These are phyloP conservation scores for Aspergillus egyptiacus DNA, from an alignment of 495 filamentous ascomycete genomes.

Conservation along the genomic window DNA sequence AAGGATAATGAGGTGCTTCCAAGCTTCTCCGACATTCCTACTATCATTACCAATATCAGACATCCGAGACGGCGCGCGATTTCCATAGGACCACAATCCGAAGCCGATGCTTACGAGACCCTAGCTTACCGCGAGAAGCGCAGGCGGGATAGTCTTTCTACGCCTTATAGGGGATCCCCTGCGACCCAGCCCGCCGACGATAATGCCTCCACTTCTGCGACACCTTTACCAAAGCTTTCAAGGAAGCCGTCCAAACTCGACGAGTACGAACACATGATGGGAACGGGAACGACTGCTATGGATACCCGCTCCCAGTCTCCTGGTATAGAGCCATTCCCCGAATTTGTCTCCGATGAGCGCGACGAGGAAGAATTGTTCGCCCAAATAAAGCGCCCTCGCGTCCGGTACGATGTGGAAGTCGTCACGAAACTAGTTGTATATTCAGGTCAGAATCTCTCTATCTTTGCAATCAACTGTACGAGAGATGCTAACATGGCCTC, in stretches of 20 bases:
- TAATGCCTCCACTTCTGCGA: constrained; percentile 4
- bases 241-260: constrained; percentile 43
- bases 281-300: constrained; percentile 41
- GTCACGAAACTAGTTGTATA: constrained; percentile 96
- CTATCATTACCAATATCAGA: constrained; percentile 68
- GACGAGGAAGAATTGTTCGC: constrained; percentile 81
- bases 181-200: constrained; percentile 15
- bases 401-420: constrained; percentile 95
- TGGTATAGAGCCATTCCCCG: constrained; percentile 28
- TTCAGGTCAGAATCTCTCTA: constrained; percentile 55
- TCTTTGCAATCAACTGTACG: not conserved
- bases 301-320: constrained; percentile 18
- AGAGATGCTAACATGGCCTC: not conserved
- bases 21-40: constrained; percentile 74
- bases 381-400: constrained; percentile 75
- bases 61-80: constrained; percentile 76
- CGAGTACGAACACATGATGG: constrained; percentile 68
- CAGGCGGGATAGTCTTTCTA: constrained; percentile 64
- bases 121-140: constrained; percentile 84
- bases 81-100: constrained; percentile 89
- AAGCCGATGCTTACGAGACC: constrained; percentile 92
- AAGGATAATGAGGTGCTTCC: constrained; percentile 85
- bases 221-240: constrained; percentile 12
- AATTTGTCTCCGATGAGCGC: constrained; percentile 33
- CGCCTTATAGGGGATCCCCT: constrained; percentile 24